These are phyloP conservation scores for Ustilago shanxiensis DNA, from an alignment of 1,284 basidiomycete species.

Conservation along the genomic window DNA sequence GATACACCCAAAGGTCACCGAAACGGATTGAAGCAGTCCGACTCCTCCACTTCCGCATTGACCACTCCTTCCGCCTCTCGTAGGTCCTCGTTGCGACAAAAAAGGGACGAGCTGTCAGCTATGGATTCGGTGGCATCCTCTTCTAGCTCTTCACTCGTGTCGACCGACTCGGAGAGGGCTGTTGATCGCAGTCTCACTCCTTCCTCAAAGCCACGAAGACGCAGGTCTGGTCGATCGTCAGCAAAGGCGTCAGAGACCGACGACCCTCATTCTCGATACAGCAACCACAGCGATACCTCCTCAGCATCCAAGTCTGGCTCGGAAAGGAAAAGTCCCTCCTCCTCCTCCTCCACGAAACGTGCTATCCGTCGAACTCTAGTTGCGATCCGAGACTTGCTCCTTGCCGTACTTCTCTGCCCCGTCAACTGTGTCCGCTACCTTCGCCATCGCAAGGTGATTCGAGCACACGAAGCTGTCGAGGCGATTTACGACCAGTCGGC, in stretches of 20 bases:
- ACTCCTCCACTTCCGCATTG: constrained; percentile 9
- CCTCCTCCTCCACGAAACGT: constrained; percentile 16
- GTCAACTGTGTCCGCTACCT: constrained; percentile 40
- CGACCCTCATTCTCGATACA: constrained; percentile 20
- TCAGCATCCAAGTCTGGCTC: not conserved
- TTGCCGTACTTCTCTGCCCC: constrained; percentile 32
- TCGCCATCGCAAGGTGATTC: constrained; percentile 12
- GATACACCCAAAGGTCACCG: constrained; percentile 8
- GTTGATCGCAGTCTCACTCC: constrained; percentile 33
- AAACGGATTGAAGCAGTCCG: not conserved
- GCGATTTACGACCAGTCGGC: constrained; percentile 29
- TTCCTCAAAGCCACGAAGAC: constrained; percentile 13
- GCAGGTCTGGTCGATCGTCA: constrained; percentile 22
- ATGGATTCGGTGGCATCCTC: constrained; percentile 12
- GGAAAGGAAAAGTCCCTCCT: not conserved
- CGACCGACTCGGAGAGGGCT: constrained; percentile 31
- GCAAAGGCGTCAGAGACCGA: constrained; percentile 31
- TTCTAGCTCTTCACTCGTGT: constrained; percentile 28
- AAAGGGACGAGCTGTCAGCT: not conserved
- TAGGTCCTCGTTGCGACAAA: constrained; percentile 24
- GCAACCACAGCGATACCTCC: not conserved
- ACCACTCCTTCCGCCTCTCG: constrained; percentile 24
- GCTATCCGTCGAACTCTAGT: constrained; percentile 25
- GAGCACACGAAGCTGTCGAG: constrained; percentile 27
- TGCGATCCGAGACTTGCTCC: constrained; percentile 34